Base-by-base conservation (phyloP, 805 yeast genomes). In the Metschnikowia aberdeeniae region DNA sequence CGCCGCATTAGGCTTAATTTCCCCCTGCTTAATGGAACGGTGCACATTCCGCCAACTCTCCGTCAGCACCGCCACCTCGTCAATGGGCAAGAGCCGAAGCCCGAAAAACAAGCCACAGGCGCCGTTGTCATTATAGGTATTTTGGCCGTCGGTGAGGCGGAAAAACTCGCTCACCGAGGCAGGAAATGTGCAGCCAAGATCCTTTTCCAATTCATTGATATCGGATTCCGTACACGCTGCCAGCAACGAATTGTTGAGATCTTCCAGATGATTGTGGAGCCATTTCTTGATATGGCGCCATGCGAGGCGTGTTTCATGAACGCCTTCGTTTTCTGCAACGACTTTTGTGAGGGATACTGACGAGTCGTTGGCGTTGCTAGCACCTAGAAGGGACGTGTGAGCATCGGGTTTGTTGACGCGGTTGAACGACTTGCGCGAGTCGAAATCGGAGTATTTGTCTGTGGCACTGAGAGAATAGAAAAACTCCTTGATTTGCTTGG, bases 211-310 rank as follows among this genome's bases (percentile, higher is more conserved):
- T 55, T 85, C 92, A 51, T 75, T 73, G 45, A 92, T 72, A 61
- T 93, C 99, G 46, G 83, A 78, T 33, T 76, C 73, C 0, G 97
- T 88, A 50, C 89, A 93, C 26, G 89, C 85, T 42, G 80, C 83
- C 58, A 83, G 81, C 51, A 92, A 67, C 40, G 93, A 82, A 46
- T 87, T 90, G 48, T 75, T 77, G 45, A 93, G 70, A 65, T 92
- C 99, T 1, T 93, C 86, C 52, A 83, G 84, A 63, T 88, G 77
- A 45, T 80, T 78, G 30, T 78, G 75, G 14, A 92, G 71, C 97
- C 97, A 92, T 14, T 80, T 72, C 54, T 87, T 92, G 46, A 92
- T 81, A 57, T 90, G 90, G 51, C 86, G 77, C 98, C 98, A 92
- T 10, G 97, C 86, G 19, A 82, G 77, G 31, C 84, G 72, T 1